These are phyloP conservation scores for Neofusicoccum umdonicola DNA, from an alignment of 2,329 filamentous ascomycete genomes.

Conservation along the genomic window DNA sequence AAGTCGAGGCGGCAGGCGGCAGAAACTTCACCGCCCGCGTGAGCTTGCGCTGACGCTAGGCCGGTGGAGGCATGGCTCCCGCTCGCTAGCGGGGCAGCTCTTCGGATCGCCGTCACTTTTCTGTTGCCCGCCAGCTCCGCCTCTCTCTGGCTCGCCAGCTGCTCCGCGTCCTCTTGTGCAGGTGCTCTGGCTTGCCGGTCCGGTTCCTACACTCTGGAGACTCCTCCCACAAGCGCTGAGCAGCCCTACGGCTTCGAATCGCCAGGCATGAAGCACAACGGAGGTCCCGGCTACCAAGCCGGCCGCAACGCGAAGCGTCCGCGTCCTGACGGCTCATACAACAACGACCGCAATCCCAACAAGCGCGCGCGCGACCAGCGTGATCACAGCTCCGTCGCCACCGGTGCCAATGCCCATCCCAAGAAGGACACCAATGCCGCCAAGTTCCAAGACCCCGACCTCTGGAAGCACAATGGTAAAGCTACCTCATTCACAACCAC, in stretches of 20 bases:
- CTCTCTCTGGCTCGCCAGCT: background rate
- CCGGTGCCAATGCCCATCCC: no score
- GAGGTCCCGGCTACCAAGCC: background rate
- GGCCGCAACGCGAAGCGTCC: background rate
- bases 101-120: background rate
- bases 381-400: no score
- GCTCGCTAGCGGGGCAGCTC: slow-evolving; percentile 1
- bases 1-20: background rate
- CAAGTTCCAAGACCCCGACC: no score
- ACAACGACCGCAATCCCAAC: background rate
- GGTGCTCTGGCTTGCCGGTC: background rate
- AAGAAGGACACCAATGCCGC: no score
- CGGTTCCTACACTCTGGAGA: background rate
- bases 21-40: background rate
- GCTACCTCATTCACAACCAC: no score
- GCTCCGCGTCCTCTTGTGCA: background rate
- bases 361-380: background rate
- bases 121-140: background rate
- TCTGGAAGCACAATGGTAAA: no score
- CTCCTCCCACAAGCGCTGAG: background rate
- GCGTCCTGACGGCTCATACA: background rate
- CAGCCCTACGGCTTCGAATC: background rate
- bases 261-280: background rate
- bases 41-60: no score
- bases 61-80: background rate